Conservation (phyloP, 1,139 yeast species). For the Suhomyces taliae region DNA sequence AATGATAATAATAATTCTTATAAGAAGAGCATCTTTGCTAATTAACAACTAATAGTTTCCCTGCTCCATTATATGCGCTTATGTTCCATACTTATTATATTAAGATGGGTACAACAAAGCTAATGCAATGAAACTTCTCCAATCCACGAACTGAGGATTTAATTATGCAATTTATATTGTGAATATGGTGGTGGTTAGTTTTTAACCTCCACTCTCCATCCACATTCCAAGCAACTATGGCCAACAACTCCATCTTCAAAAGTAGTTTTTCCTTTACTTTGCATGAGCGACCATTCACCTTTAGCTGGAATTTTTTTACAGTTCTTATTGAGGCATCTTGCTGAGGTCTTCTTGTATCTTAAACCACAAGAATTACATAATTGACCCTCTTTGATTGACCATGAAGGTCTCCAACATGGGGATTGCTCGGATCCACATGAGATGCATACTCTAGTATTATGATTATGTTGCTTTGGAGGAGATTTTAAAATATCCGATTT, state of each 20-base stretch:
- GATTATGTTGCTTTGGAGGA: constrained; percentile 37
- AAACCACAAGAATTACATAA: constrained; percentile 95
- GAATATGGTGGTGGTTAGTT: constrained; percentile 1
- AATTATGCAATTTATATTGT: not conserved
- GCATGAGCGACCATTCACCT: constrained; percentile 93
- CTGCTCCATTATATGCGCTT: not conserved
- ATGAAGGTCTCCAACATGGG: constrained; percentile 98
- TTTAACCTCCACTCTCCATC: constrained; percentile 45
- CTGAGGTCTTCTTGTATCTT: constrained; percentile 90
- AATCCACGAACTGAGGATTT: not conserved
- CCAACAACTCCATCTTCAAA: constrained; percentile 48
- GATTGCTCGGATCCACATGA: constrained; percentile 91
- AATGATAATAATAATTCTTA: no score
- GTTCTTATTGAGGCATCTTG: constrained; percentile 71
- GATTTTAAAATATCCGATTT: constrained; percentile 34
- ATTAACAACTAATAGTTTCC: no score
- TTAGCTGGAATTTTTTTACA: constrained; percentile 94
- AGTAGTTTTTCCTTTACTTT: constrained; percentile 54
- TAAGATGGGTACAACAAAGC: constrained; percentile 5
- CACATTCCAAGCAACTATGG: constrained; percentile 71
- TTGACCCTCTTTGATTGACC: constrained; percentile 89
- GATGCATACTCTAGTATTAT: constrained; percentile 62
- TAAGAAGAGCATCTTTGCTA: no score
- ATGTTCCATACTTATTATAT: constrained; percentile 5
- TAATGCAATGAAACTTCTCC: not conserved